Evolutionary conservation across 441 rosid genomes (phyloP).

Genomic region (Euphorbia celastroides): DNA sequence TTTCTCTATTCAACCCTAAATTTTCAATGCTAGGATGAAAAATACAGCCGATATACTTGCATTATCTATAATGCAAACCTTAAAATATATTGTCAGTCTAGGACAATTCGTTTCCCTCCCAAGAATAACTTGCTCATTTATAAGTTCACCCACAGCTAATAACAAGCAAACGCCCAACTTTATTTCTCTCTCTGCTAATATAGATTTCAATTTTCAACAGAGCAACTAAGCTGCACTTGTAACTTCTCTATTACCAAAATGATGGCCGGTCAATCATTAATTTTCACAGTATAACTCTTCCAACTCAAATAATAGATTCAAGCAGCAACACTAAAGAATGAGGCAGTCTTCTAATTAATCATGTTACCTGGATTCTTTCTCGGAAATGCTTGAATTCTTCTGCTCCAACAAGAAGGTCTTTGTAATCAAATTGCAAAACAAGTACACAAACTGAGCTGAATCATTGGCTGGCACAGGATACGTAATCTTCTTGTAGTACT

Average conservation of each 20-base stretch:
- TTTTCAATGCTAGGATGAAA: conserved; percentile 3
- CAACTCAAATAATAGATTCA: not conserved
- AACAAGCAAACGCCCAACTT: not conserved
- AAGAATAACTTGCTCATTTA: not conserved
- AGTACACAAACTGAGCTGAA: conserved; percentile 86
- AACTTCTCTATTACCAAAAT: not conserved
- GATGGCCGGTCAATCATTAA: not conserved
- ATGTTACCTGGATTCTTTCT: conserved; percentile 20
- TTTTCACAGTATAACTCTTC: not conserved
- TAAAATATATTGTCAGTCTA: not conserved
- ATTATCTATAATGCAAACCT: not conserved
- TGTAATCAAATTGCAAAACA: conserved; percentile 91
- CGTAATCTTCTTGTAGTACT: conserved; percentile 60
- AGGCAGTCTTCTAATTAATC: not conserved
- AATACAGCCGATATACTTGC: not conserved
- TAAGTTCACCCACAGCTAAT: not conserved
- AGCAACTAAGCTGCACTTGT: not conserved
- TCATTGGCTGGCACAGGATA: conserved; percentile 95
- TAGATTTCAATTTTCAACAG: not conserved
- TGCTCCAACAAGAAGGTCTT: conserved; percentile 75
- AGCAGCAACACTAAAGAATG: not conserved
- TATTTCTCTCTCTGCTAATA: too few species aligned
- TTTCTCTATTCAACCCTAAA: not conserved
- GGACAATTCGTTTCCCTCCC: not conserved
- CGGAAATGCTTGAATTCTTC: conserved; percentile 41